Conservation (phyloP, 148 eudicot species). For the Vaccinium myrtillus region DNA sequence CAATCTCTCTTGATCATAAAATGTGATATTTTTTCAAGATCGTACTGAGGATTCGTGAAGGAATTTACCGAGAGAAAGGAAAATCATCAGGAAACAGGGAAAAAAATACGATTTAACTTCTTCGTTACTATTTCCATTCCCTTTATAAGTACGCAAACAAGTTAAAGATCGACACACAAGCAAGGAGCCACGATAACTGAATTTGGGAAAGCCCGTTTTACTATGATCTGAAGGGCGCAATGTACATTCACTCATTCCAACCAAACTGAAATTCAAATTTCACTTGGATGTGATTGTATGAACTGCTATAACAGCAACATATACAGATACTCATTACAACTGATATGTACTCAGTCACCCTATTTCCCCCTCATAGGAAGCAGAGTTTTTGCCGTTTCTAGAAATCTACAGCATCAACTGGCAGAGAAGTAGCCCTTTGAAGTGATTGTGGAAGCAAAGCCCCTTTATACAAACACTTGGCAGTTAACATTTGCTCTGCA, state of each 20-base stretch:
- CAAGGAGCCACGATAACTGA: neutral
- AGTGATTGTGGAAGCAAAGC: conserved; percentile 55
- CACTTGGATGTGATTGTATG: neutral
- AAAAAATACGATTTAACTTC: neutral
- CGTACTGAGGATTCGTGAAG: neutral
- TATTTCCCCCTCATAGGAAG: neutral
- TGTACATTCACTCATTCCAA: conserved; percentile 8
- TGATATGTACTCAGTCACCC: neutral
- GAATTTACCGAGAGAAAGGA: neutral
- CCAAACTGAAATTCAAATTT: neutral
- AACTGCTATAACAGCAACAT: neutral
- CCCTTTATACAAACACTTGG: conserved; percentile 41
- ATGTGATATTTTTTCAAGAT: neutral
- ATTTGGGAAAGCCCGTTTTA: neutral
- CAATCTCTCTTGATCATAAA: neutral
- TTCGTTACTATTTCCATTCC: neutral
- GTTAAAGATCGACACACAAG: neutral
- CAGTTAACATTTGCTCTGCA: conserved; percentile 32
- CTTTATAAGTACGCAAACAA: neutral
- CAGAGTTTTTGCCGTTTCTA: conserved; percentile 14
- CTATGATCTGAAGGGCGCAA: neutral
- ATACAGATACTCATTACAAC: neutral
- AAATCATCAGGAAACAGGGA: neutral
- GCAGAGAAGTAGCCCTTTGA: conserved; percentile 74
- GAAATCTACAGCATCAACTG: conserved; percentile 67